These are phyloP conservation scores for Tulasnella sp. DNA, from an alignment of 768 basidiomycete genomes.

Conservation along the genomic window DNA sequence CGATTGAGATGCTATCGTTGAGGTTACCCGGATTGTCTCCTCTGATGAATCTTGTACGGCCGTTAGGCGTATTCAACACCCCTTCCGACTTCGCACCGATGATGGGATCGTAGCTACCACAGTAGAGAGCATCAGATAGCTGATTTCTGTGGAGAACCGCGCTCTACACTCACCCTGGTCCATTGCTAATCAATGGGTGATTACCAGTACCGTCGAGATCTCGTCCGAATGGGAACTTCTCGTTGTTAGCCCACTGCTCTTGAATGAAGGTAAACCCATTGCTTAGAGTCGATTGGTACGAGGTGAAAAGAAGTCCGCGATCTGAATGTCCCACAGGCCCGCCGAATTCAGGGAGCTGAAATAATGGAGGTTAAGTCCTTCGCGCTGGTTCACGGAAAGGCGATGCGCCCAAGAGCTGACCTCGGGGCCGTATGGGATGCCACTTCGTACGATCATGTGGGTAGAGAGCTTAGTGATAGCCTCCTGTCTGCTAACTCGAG, in stretches of 20 bases:
- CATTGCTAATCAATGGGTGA: too few species aligned
- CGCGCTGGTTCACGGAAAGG: neutral
- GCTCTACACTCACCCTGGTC: too few species aligned
- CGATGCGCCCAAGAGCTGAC: neutral
- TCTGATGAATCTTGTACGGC: too few species aligned
- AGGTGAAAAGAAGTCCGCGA: constrained; percentile 1
- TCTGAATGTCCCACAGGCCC: neutral
- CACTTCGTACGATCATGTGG: constrained; percentile 1
- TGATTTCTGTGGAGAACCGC: too few species aligned
- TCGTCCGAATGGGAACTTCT: neutral
- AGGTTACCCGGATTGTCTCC: too few species aligned
- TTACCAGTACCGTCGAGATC: too few species aligned
- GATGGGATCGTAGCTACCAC: neutral
- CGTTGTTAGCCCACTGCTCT: neutral
- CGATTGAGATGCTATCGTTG: neutral
- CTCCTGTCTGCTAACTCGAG: neutral
- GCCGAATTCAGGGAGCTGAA: too few species aligned
- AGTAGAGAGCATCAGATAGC: too few species aligned
- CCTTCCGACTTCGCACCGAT: neutral
- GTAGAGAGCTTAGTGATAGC: neutral
- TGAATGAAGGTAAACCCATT: neutral
- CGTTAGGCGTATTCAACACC: neutral
- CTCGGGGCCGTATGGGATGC: constrained; percentile 10
- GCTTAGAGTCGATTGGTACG: neutral
- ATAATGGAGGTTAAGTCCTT: neutral